Percentiles rank a stretch among this genome's conserved stretches.
Conservation (phyloP, 306 rosid genomes). For the Castanea sativa region DNA sequence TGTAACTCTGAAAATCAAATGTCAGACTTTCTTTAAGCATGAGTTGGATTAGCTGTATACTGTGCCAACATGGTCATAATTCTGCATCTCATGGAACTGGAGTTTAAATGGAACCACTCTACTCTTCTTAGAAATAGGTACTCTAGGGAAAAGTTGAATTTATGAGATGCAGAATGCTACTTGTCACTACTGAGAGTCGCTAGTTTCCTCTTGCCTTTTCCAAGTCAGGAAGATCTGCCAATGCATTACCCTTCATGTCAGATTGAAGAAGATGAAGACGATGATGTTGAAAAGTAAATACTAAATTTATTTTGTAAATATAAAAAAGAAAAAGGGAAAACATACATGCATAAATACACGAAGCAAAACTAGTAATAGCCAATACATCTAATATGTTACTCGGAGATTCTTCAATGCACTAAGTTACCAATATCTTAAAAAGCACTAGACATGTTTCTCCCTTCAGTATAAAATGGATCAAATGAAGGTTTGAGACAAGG, state of each 20-base stretch:
- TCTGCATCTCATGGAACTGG: neutral
- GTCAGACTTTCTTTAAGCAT: neutral
- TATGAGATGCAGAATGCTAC: neutral
- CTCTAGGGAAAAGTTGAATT: no score
- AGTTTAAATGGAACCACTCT: no score
- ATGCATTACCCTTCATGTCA: conserved; percentile 16
- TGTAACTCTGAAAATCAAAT: neutral
- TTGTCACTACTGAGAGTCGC: conserved; percentile 14
- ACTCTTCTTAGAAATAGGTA: no score
- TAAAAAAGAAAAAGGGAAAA: neutral
- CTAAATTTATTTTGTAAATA: neutral
- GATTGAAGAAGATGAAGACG: neutral
- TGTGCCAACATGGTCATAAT: neutral
- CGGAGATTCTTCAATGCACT: neutral
- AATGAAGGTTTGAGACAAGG: neutral
- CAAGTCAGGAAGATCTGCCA: conserved; percentile 91
- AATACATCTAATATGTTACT: neutral
- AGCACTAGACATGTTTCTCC: neutral
- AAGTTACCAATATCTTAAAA: neutral
- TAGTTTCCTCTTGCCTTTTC: conserved; percentile 74
- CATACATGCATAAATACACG: neutral
- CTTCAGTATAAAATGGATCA: neutral
- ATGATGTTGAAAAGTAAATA: neutral
- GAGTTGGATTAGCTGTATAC: neutral
- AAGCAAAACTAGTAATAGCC: neutral